phyloP scores from a whole-genome alignment of 1,139 yeast genomes.

The Protomyces macrosporus region DNA sequence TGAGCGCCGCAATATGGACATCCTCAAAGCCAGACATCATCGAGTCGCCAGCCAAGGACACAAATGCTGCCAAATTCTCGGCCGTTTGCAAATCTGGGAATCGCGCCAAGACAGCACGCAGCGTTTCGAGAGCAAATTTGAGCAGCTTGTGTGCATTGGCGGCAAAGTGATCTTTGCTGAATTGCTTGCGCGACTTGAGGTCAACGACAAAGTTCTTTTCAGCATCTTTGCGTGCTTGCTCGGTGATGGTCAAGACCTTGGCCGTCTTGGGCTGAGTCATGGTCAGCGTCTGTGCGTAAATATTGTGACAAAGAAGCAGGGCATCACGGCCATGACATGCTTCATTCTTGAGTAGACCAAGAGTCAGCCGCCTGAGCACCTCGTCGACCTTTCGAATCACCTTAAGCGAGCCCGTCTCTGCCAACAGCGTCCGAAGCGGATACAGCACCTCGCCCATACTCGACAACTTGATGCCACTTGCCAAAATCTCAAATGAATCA shows the following conservation, averaged over 20 bases:
- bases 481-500: constrained; percentile 76
- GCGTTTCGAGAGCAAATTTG: constrained; percentile 69
- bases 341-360: constrained; percentile 70
- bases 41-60: constrained; percentile 63
- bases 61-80: constrained; percentile 62
- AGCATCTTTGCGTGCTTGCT: constrained; percentile 16
- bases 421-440: constrained; percentile 61
- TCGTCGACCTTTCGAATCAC: constrained; percentile 76
- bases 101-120: constrained; percentile 65
- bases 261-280: neutral
- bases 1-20: constrained; percentile 62
- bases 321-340: constrained; percentile 56
- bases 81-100: constrained; percentile 55
- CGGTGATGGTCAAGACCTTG: constrained; percentile 1
- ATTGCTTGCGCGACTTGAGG: constrained; percentile 10
- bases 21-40: constrained; percentile 66
- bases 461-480: constrained; percentile 58
- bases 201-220: constrained; percentile 24
- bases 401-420: constrained; percentile 61
- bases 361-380: constrained; percentile 64
- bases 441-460: constrained; percentile 57
- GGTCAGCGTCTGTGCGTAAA: constrained; percentile 43
- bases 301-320: constrained; percentile 66
- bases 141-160: constrained; percentile 30
- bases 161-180: constrained; percentile 16